Percentiles rank a stretch among this genome's conserved stretches.
These are phyloP conservation scores for Pichia sp. DNA, from an alignment of 1,139 yeast species.

Conservation along the genomic window DNA sequence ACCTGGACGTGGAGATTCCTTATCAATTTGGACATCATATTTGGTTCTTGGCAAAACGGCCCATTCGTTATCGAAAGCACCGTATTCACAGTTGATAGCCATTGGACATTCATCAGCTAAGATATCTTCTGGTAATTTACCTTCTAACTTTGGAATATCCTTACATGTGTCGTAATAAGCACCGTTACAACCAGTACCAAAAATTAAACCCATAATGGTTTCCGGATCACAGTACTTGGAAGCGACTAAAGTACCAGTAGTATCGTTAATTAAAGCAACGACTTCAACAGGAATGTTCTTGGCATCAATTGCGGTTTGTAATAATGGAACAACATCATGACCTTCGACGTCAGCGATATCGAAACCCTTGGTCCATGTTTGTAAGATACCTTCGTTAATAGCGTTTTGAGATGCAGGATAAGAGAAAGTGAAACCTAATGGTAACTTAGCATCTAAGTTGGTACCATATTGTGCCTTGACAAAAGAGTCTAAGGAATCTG, in stretches of 20 bases:
- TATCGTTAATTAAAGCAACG: conserved; percentile 93
- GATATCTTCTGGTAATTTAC: conserved; percentile 64
- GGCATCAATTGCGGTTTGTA: conserved; percentile 69
- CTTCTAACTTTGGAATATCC: conserved; percentile 82
- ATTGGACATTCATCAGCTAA: conserved; percentile 55
- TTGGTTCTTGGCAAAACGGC: conserved; percentile 82
- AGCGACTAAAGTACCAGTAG: conserved; percentile 97
- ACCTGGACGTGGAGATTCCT: conserved; percentile 91
- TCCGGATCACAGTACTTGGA: conserved; percentile 88
- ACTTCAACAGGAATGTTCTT: conserved; percentile 75
- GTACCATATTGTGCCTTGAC: conserved; percentile 59
- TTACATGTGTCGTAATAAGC: conserved; percentile 84
- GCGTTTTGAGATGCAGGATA: conserved; percentile 87
- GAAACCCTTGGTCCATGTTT: conserved; percentile 98
- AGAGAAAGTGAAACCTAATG: conserved; percentile 94
- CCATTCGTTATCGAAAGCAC: conserved; percentile 95
- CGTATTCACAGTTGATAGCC: conserved; percentile 99
- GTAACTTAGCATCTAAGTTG: conserved; percentile 42
- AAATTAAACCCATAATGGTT: conserved; percentile 92
- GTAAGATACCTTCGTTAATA: conserved; percentile 83
- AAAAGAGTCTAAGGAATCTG: conserved; percentile 68
- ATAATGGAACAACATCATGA: conserved; percentile 88
- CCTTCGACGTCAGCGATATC: conserved; percentile 95
- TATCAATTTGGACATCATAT: conserved; percentile 79
- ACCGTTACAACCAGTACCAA: conserved; percentile 98